phyloP scores from a whole-genome alignment of 306 rosid species.

The Sphenostylis stenocarpa region DNA sequence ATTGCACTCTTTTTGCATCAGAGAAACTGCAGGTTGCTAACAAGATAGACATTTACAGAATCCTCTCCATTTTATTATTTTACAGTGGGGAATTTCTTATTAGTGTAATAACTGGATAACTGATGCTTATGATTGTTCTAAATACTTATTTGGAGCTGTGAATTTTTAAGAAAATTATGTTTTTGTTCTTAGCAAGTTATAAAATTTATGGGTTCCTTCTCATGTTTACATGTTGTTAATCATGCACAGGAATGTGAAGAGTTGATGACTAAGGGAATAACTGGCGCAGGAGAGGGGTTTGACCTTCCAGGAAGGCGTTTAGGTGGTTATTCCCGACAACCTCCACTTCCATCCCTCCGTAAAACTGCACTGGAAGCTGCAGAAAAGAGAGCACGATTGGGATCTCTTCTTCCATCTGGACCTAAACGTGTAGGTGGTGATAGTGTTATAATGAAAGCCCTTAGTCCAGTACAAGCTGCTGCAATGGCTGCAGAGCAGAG shows the following conservation, averaged over 20 bases:
- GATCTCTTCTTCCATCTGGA: slow-evolving; percentile 80
- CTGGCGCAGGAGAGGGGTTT: slow-evolving; percentile 76
- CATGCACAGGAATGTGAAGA: slow-evolving; percentile 82
- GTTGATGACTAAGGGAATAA: slow-evolving; percentile 76
- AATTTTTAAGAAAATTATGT: slow-evolving; percentile 1
- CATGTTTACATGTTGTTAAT: slow-evolving; percentile 9
- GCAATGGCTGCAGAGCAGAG: slow-evolving; percentile 99
- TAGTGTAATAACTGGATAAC: neutral
- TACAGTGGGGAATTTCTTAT: neutral
- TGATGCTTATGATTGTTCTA: slow-evolving; percentile 5
- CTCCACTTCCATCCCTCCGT: slow-evolving; percentile 73
- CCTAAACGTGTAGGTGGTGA: slow-evolving; percentile 92
- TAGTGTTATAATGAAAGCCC: slow-evolving; percentile 67
- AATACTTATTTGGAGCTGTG: neutral
- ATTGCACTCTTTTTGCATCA: neutral
- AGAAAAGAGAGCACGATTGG: slow-evolving; percentile 66
- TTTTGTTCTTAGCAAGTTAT: neutral
- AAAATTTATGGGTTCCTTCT: neutral
- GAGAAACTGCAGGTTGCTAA: neutral
- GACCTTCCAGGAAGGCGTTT: slow-evolving; percentile 89
- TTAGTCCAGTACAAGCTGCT: slow-evolving; percentile 94
- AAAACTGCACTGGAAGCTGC: slow-evolving; percentile 77
- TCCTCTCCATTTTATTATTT: slow-evolving; percentile 1
- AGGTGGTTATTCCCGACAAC: slow-evolving; percentile 69
- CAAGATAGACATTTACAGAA: neutral